These are phyloP conservation scores for Aspergillus diversus DNA, from an alignment of 495 filamentous ascomycete genomes.

Conservation along the genomic window DNA sequence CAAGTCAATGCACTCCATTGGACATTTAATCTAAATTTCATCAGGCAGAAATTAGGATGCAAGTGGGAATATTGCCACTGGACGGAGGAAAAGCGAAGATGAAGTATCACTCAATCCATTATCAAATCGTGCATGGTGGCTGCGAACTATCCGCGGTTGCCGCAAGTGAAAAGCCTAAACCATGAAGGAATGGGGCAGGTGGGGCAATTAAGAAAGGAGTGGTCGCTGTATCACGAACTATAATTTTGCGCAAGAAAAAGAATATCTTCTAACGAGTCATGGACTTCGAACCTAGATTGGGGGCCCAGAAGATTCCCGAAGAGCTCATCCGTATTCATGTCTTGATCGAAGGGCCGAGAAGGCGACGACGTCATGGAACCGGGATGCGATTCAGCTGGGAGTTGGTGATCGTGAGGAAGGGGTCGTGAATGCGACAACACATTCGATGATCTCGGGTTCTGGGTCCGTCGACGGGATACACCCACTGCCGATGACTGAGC, in stretches of 20 bases:
- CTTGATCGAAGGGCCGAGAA: background rate
- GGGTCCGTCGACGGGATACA: background rate
- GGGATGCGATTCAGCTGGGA: background rate
- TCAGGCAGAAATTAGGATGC: too few species aligned
- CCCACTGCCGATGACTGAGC: background rate
- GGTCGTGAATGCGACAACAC: background rate
- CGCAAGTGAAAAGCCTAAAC: too few species aligned
- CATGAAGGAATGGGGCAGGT: too few species aligned
- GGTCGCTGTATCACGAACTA: background rate
- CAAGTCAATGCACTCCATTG: too few species aligned
- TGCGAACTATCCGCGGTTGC: too few species aligned
- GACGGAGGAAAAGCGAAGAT: too few species aligned
- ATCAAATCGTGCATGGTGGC: too few species aligned
- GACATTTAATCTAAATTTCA: too few species aligned
- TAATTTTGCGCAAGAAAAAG: slow-evolving; percentile 9
- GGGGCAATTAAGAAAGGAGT: too few species aligned
- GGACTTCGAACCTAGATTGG: background rate
- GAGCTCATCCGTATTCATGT: background rate
- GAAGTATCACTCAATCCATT: too few species aligned
- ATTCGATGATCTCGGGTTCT: too few species aligned
- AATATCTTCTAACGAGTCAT: slow-evolving; percentile 11
- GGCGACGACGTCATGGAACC: background rate
- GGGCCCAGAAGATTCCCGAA: slow-evolving; percentile 5
- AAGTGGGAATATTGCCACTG: too few species aligned
- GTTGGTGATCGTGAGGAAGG: background rate